These are phyloP conservation scores for Euphorbia lathyris DNA, from an alignment of 345 rosid genomes.

Conservation along the genomic window DNA sequence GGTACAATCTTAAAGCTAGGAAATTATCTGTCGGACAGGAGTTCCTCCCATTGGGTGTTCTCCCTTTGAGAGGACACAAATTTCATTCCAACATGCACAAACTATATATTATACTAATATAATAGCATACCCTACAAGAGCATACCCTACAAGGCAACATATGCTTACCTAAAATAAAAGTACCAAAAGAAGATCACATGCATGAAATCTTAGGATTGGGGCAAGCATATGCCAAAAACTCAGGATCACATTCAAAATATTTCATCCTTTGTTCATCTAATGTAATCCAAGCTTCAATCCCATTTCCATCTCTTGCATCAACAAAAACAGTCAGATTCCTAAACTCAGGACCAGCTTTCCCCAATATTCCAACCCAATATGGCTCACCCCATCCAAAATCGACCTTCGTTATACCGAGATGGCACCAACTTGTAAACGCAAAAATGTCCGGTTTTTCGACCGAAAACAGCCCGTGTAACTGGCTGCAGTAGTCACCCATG, in stretches of 20 bases:
- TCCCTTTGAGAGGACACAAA: no score
- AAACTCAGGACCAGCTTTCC: slow-evolving; percentile 19
- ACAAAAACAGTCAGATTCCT: slow-evolving; percentile 13
- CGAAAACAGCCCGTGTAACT: slow-evolving; percentile 14
- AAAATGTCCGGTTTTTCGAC: slow-evolving; percentile 20
- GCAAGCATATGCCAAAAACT: slow-evolving; percentile 24
- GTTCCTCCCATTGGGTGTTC: no score
- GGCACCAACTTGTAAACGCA: slow-evolving; percentile 19
- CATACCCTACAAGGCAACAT: no score
- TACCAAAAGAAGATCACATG: not conserved
- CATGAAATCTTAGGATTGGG: slow-evolving; percentile 23
- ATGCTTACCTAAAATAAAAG: not conserved
- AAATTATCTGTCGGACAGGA: no score
- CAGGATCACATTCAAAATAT: slow-evolving; percentile 9
- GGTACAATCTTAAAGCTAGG: no score
- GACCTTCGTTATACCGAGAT: not conserved
- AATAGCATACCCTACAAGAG: no score
- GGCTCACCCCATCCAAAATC: slow-evolving; percentile 29
- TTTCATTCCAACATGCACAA: no score
- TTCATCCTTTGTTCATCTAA: slow-evolving; percentile 19
- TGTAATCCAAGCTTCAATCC: slow-evolving; percentile 27
- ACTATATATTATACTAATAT: no score
- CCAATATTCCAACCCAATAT: slow-evolving; percentile 14
- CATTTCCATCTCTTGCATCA: slow-evolving; percentile 15
- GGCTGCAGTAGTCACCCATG: slow-evolving; percentile 13